These are phyloP conservation scores for Ophiostoma australiae DNA, from an alignment of 2,329 filamentous ascomycete species.

Conservation along the genomic window DNA sequence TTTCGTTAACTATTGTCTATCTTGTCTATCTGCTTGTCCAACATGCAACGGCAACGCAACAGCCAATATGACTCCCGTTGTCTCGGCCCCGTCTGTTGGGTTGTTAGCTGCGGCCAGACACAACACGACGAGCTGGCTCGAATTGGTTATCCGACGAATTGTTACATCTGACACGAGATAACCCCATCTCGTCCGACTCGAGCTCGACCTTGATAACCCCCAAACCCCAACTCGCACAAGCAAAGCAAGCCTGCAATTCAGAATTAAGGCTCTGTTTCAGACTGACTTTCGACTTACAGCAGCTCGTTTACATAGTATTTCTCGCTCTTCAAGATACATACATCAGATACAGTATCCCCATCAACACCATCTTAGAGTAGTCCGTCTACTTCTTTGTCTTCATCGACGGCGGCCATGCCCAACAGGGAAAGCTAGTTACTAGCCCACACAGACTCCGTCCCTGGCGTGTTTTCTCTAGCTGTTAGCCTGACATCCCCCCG, in stretches of 20 bases:
- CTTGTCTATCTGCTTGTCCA: background rate
- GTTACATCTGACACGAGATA: background rate
- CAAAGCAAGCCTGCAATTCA: too few relatives aligned
- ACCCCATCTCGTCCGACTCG: background rate
- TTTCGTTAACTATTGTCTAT: background rate
- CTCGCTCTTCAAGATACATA: background rate
- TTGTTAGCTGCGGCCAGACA: background rate
- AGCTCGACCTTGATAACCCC: background rate
- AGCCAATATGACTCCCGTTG: background rate
- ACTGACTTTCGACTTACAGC: background rate
- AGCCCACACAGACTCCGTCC: background rate
- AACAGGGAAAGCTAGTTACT: background rate
- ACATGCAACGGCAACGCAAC: background rate
- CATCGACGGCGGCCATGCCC: background rate
- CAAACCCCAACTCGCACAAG: background rate
- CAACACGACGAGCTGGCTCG: background rate
- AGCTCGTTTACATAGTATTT: too few relatives aligned
- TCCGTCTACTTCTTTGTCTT: background rate
- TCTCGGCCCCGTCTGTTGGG: background rate
- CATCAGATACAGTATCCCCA: background rate
- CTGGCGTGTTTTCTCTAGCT: background rate
- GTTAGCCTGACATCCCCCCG: background rate
- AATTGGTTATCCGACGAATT: too few relatives aligned
- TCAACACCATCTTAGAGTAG: background rate
- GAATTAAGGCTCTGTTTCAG: background rate